Evolutionary conservation across 1,139 yeast species (phyloP).

Genomic region (Nakaseomyces uthaithaninus): DNA sequence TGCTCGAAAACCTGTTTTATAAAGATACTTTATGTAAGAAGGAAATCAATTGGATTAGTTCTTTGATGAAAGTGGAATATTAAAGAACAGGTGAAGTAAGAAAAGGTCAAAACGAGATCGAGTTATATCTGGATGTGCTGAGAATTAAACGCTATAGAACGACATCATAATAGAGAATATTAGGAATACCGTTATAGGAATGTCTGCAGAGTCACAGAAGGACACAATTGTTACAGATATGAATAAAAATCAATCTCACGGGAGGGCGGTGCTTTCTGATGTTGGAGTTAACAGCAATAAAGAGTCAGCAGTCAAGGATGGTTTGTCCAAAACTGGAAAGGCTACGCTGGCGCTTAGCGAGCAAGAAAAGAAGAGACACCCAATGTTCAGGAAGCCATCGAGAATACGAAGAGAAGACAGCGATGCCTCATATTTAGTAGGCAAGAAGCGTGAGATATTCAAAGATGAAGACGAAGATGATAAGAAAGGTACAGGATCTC

Average conservation of each 20-base stretch:
- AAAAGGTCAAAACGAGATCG: too few species aligned
- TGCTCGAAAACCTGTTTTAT: too few species aligned
- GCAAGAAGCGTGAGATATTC: constrained; percentile 5
- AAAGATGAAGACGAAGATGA: constrained; percentile 9
- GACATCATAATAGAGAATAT: too few species aligned
- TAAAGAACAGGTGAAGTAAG: too few species aligned
- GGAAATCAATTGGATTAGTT: too few species aligned
- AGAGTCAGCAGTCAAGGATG: background rate
- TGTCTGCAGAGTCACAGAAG: background rate
- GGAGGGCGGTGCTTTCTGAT: background rate
- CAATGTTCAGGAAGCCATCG: constrained; percentile 8
- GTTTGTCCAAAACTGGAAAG: background rate
- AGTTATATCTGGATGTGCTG: too few species aligned
- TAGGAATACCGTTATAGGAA: too few species aligned
- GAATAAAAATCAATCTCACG: background rate
- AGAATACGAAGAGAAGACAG: constrained; percentile 17
- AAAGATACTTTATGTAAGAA: too few species aligned
- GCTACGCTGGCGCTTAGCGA: background rate
- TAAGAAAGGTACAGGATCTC: background rate
- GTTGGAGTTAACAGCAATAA: background rate
- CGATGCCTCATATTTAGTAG: constrained; percentile 15
- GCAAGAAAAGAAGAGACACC: constrained; percentile 5
- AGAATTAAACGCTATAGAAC: too few species aligned
- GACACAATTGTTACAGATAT: background rate
- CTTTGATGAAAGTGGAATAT: too few species aligned